Base-by-base conservation (phyloP, 1,139 yeast genomes). In the Suhomyces terraborum region DNA sequence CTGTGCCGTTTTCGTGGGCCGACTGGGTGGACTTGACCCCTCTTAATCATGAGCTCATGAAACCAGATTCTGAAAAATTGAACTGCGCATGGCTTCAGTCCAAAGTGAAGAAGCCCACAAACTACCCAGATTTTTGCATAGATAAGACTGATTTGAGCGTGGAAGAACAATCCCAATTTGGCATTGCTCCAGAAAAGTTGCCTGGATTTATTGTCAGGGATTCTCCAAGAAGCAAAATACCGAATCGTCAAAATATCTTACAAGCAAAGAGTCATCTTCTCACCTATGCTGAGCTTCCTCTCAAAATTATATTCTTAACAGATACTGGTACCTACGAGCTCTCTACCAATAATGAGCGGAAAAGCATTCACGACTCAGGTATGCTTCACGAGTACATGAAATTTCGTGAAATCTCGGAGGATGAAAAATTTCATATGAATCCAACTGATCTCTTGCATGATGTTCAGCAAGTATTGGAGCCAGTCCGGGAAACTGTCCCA, bases 201-300 rank as follows among this genome's bases (percentile, higher is more conserved):
- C 61, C 66, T 1, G 66, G 66, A 2, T 62, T 59, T 42, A 53
- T 59, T 2, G 66, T 62, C 6, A 52, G 51, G 34, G 35, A 42
- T 8, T 57, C 63, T 4, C 66, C 66, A 2, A 58, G 57, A 60
- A 60, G 57, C 41, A 58, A 59, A 38, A 58, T 61, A n/a, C 63
- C 64, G n/a, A 60, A 59, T 30, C 43, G 47, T 29, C 62, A 58
- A 41, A 62, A 53, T 6, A 58, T 60, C 54, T 48, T 59, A 56
- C 64, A 59, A 47, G 66, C 64, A 36, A 56, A 61, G 50, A 39
- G 63, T 36, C 53, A 53, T 36, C 46, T 55, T 30, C 49, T 55
- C 19, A 45, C 58, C 1, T 47, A 44, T 24, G 56, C 52, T 22
- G 55, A 55, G 34, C 45, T 46, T 19, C 60, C 60, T 3, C 31